phyloP scores from a whole-genome alignment of 108 stramenopile genomes.

The Fragilaria radians region DNA sequence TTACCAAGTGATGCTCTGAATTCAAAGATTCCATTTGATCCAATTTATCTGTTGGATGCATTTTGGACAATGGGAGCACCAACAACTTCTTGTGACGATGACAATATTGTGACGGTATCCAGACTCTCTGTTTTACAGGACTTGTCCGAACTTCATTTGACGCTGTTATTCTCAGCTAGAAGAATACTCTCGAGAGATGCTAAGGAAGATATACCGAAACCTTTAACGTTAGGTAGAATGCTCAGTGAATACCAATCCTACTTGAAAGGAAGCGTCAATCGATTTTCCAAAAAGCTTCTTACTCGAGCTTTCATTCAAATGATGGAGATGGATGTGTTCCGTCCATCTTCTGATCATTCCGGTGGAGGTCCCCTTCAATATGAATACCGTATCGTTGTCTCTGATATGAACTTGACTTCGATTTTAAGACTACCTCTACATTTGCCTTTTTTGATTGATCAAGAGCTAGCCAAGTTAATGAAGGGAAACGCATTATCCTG shows the following conservation, averaged over 20 bases:
- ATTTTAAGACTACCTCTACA: slow-evolving; percentile 61
- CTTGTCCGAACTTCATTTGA: slow-evolving; percentile 61
- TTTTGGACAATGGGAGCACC: slow-evolving; percentile 57
- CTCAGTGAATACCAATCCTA: slow-evolving; percentile 56
- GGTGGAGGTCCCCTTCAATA: slow-evolving; percentile 69
- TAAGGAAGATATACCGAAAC: slow-evolving; percentile 34
- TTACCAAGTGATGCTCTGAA: neutral
- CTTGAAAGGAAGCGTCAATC: slow-evolving; percentile 16
- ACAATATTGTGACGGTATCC: slow-evolving; percentile 23
- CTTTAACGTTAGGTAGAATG: slow-evolving; percentile 74
- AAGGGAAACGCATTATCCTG: slow-evolving; percentile 47
- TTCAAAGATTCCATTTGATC: slow-evolving; percentile 3
- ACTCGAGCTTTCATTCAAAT: slow-evolving; percentile 46
- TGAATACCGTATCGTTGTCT: slow-evolving; percentile 10
- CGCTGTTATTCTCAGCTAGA: slow-evolving; percentile 60
- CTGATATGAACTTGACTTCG: slow-evolving; percentile 20
- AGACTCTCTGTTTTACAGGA: slow-evolving; percentile 65
- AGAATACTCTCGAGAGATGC: slow-evolving; percentile 61
- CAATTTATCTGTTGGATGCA: slow-evolving; percentile 45
- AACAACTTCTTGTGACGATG: slow-evolving; percentile 20
- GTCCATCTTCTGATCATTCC: slow-evolving; percentile 59
- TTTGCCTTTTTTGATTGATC: slow-evolving; percentile 49
- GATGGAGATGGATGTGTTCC: slow-evolving; percentile 53
- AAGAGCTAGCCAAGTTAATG: slow-evolving; percentile 55
- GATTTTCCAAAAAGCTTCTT: slow-evolving; percentile 33